Conservation (phyloP, 2,329 filamentous ascomycete species). For the Endothia cerciana region DNA sequence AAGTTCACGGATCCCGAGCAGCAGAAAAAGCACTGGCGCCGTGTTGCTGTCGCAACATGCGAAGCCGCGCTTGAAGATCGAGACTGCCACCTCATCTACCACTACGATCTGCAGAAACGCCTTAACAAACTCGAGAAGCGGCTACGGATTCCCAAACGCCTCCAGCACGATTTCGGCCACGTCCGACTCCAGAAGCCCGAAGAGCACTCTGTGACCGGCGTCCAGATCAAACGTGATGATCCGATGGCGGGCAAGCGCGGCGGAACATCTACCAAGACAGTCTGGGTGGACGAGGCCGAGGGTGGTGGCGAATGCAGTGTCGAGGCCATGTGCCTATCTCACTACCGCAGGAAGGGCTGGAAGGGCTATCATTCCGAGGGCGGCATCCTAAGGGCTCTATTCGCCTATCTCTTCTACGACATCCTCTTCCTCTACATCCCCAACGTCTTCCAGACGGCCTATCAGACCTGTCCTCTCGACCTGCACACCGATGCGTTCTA, state of each 20-base stretch:
- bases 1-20: conserved; percentile 44
- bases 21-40: conserved; percentile 83
- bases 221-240: conserved; percentile 71
- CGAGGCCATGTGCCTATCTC: conserved; percentile 89
- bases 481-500: conserved; percentile 94
- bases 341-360: conserved; percentile 83
- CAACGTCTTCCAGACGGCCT: conserved; percentile 95
- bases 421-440: conserved; percentile 91
- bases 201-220: conserved; percentile 76
- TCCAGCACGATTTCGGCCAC: conserved; percentile 92
- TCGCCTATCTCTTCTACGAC: conserved; percentile 90
- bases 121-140: conserved; percentile 88
- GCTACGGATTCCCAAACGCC: conserved; percentile 78
- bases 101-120: conserved; percentile 93
- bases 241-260: conserved; percentile 42
- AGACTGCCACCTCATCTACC: conserved; percentile 88
- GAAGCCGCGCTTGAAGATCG: conserved; percentile 85
- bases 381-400: conserved; percentile 87
- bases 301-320: conserved; percentile 78
- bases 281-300: conserved; percentile 82
- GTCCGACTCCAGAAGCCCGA: conserved; percentile 75
- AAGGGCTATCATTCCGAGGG: conserved; percentile 95
- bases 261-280: conserved; percentile 68
- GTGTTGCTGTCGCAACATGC: conserved; percentile 76
- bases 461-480: conserved; percentile 91